Percentiles rank a stretch among this genome's conserved stretches.
phyloP scores from a whole-genome alignment of 768 basidiomycete species.

The Hemileccinum rubropunctum region DNA sequence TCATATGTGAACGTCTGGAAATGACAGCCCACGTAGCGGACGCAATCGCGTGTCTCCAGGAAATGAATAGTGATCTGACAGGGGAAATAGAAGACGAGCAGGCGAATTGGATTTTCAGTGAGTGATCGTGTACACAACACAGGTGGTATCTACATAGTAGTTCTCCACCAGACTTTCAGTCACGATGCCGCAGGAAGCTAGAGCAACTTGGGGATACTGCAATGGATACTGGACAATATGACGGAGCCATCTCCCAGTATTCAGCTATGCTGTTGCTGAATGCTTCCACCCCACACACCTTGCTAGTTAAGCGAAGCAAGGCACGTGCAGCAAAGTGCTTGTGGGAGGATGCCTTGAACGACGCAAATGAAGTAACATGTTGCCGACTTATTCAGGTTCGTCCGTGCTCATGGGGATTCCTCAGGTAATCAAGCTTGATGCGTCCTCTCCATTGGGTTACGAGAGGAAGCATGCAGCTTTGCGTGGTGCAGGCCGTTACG shows the following conservation, averaged over 20 bases:
- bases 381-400: neutral
- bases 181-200: neutral
- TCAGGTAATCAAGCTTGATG: slow-evolving; percentile 10
- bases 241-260: slow-evolving; percentile 8
- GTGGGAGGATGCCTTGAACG: slow-evolving; percentile 5
- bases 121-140: neutral
- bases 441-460: slow-evolving; percentile 10
- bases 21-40: neutral
- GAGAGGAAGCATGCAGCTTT: slow-evolving; percentile 8
- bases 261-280: slow-evolving; percentile 1
- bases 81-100: neutral
- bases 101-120: slow-evolving; percentile 1
- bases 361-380: slow-evolving; percentile 7
- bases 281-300: neutral
- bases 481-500: neutral
- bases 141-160: neutral
- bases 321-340: neutral
- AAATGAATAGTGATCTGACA: neutral
- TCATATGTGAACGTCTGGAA: neutral
- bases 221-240: neutral
- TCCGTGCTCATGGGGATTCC: neutral
- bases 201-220: neutral
- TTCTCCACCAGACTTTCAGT: neutral
- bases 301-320: slow-evolving; percentile 10
- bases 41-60: neutral